Conservation (phyloP, 352 stramenopile species). For the Phytopythium vexans region DNA sequence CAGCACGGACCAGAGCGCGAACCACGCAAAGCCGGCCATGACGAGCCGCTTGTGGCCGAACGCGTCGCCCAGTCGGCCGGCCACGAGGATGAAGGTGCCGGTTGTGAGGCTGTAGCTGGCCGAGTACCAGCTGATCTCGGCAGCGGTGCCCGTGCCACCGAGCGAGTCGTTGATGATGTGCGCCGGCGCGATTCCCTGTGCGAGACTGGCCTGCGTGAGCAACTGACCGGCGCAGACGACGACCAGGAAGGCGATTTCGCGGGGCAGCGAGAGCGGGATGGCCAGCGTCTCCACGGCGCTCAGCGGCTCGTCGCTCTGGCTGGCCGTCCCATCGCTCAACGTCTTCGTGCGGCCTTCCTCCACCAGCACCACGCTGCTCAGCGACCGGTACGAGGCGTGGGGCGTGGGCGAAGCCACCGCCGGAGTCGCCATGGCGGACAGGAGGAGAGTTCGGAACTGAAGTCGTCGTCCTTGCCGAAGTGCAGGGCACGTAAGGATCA, state of each 20-base stretch:
- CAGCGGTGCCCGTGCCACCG: neutral
- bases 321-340: neutral
- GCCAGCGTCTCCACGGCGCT: too few species aligned
- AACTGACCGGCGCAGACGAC: constrained; percentile 1
- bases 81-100: constrained; percentile 1
- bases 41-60: constrained; percentile 4
- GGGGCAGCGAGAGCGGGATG: neutral
- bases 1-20: constrained; percentile 4
- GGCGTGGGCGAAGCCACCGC: too few species aligned
- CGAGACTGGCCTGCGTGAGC: constrained; percentile 1
- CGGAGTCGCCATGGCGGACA: too few species aligned
- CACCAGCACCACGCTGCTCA: neutral
- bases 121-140: constrained; percentile 5
- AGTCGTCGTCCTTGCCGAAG: too few species aligned
- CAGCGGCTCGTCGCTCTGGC: neutral
- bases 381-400: constrained; percentile 2
- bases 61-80: constrained; percentile 1
- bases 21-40: constrained; percentile 1
- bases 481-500: too few species aligned
- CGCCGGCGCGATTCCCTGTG: constrained; percentile 2
- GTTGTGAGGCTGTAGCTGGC: constrained; percentile 6
- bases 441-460: too few species aligned
- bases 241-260: constrained; percentile 1
- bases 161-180: constrained; percentile 2
- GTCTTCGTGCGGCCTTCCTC: neutral